Evolutionary conservation across 2,329 filamentous ascomycete species (phyloP).

Genomic region (Tetracladium maxilliforme): DNA sequence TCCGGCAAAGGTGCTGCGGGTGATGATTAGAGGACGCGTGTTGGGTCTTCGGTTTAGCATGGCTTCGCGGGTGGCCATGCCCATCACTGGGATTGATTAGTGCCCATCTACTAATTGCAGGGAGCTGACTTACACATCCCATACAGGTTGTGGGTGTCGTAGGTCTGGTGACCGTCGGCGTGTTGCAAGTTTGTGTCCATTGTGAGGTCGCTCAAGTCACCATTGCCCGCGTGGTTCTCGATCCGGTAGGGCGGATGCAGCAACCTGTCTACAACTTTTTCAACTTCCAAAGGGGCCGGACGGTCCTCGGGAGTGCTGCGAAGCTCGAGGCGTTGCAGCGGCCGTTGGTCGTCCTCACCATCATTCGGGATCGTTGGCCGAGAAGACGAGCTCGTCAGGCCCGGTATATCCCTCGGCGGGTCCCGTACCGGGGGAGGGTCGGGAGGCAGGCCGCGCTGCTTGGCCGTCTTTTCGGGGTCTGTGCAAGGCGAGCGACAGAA

Average conservation of each 20-base stretch:
- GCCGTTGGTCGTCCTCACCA: too few relatives aligned
- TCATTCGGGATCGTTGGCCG: too few relatives aligned
- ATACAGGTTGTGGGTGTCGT: constrained; percentile 63
- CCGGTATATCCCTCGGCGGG: too few relatives aligned
- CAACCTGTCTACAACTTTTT: too few relatives aligned
- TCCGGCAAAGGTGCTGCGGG: constrained; percentile 58
- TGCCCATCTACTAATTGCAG: constrained; percentile 4
- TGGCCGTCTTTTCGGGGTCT: too few relatives aligned
- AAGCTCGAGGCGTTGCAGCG: too few relatives aligned
- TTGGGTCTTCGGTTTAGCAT: constrained; percentile 49
- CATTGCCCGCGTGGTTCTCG: constrained; percentile 23
- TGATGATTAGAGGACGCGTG: constrained; percentile 53
- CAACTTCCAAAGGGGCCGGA: too few relatives aligned
- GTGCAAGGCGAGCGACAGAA: constrained; percentile 35
- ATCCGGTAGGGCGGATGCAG: constrained; percentile 36
- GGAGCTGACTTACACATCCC: constrained; percentile 31
- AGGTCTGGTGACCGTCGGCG: constrained; percentile 46
- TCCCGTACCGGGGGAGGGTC: too few relatives aligned
- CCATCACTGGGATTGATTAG: constrained; percentile 39
- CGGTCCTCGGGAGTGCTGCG: too few relatives aligned
- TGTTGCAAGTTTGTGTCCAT: constrained; percentile 51
- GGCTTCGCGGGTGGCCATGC: constrained; percentile 41
- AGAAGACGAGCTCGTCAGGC: too few relatives aligned
- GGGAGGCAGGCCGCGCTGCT: constrained; percentile 21
- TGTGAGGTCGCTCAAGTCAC: constrained; percentile 33